phyloP scores from a whole-genome alignment of 306 rosid species.

The Acmispon strigosus region DNA sequence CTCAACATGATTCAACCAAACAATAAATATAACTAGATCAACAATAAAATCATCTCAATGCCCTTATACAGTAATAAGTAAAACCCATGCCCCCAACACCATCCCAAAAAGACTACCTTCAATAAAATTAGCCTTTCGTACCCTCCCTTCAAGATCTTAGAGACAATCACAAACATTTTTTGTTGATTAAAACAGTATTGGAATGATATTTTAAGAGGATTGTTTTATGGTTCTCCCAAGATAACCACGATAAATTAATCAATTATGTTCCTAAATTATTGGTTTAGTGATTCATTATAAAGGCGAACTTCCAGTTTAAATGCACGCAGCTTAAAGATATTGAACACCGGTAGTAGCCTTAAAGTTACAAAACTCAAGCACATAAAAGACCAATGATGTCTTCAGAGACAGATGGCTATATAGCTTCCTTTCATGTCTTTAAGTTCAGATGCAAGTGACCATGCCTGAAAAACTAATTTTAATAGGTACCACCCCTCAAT shows the following conservation, averaged over 20 bases:
- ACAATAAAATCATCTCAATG: no score
- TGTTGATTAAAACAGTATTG: no score
- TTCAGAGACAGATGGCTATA: conserved; percentile 12
- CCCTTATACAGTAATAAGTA: no score
- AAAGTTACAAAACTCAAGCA: conserved; percentile 9
- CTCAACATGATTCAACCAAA: no score
- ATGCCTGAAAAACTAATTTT: conserved; percentile 22
- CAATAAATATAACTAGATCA: no score
- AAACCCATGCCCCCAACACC: no score
- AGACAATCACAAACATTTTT: no score
- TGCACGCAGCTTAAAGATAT: conserved; percentile 14
- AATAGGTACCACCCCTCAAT: conserved; percentile 65
- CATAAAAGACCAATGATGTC: conserved; percentile 11
- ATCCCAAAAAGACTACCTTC: no score
- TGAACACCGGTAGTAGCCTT: conserved; percentile 5
- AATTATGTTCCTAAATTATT: neutral
- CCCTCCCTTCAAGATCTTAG: no score
- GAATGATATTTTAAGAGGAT: no score
- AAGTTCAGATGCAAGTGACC: conserved; percentile 26
- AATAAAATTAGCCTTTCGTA: no score
- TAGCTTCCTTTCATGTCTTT: conserved; percentile 19
- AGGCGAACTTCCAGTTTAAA: conserved; percentile 12
- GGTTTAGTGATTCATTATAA: neutral
- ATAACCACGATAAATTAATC: neutral
- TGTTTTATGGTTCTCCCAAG: no score